These are phyloP conservation scores for Bondarzewia mesenterica DNA, from an alignment of 1,284 basidiomycete species.

Conservation along the genomic window DNA sequence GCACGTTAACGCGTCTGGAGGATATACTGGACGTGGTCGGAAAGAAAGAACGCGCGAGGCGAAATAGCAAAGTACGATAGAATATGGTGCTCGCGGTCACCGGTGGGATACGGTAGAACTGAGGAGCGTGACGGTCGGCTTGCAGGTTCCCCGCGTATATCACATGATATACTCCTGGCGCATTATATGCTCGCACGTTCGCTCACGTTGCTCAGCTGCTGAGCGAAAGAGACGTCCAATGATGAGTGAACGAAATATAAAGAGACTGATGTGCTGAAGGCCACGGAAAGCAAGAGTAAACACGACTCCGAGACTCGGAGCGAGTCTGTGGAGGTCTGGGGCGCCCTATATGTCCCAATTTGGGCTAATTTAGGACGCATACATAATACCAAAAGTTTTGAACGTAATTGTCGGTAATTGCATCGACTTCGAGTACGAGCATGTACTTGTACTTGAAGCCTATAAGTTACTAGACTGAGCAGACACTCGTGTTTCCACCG, in stretches of 20 bases:
- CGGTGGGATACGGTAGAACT: not conserved
- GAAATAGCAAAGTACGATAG: not conserved
- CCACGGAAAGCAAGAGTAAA: not conserved
- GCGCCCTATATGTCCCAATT: too few relatives aligned
- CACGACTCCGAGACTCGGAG: too few relatives aligned
- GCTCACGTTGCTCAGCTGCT: not conserved
- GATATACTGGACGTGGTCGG: not conserved
- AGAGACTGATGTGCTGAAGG: not conserved
- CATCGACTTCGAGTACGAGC: too few relatives aligned
- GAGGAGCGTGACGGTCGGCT: not conserved
- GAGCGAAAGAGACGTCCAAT: not conserved
- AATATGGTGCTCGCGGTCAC: not conserved
- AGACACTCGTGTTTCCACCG: too few relatives aligned
- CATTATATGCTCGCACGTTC: too few relatives aligned
- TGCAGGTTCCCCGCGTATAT: not conserved
- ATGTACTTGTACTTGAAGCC: too few relatives aligned
- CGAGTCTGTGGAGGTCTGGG: too few relatives aligned
- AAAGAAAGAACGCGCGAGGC: not conserved
- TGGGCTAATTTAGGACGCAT: too few relatives aligned
- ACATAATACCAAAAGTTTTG: too few relatives aligned
- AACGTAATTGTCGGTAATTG: too few relatives aligned
- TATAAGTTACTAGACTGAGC: too few relatives aligned
- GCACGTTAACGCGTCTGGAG: too few relatives aligned
- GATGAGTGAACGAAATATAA: not conserved
- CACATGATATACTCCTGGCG: not conserved